Evolutionary conservation across 306 rosid genomes (phyloP).

Genomic region (Mimosa pudica): DNA sequence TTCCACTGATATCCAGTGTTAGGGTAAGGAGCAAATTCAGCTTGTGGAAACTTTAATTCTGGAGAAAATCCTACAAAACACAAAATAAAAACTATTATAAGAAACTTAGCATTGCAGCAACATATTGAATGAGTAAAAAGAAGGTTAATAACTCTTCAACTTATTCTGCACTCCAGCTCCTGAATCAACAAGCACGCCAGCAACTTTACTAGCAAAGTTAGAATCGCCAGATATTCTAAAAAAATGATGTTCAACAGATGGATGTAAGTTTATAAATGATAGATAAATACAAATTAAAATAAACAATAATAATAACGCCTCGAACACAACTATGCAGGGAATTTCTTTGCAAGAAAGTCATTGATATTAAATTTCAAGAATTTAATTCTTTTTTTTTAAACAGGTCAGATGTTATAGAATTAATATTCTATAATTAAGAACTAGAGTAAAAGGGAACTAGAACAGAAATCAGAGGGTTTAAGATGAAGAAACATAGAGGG

Average conservation of each 20-base stretch:
- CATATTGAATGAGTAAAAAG: slow-evolving; percentile 18
- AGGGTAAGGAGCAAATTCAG: slow-evolving; percentile 69
- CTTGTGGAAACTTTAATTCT: slow-evolving; percentile 80
- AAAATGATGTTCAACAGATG: slow-evolving; percentile 22
- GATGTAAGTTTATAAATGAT: slow-evolving; percentile 29
- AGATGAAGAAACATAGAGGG: no score
- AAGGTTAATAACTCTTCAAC: slow-evolving; percentile 43
- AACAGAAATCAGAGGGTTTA: no score
- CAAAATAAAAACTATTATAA: slow-evolving; percentile 30
- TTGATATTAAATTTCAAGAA: background rate
- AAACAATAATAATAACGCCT: background rate
- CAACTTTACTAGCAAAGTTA: slow-evolving; percentile 57
- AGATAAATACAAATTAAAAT: slow-evolving; percentile 6
- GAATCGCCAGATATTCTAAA: slow-evolving; percentile 64
- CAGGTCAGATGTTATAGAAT: background rate
- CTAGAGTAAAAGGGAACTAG: no score
- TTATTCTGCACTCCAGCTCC: slow-evolving; percentile 43
- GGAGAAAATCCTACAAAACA: slow-evolving; percentile 80
- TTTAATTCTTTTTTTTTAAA: background rate
- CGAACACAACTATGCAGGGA: slow-evolving; percentile 31
- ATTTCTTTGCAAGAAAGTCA: background rate
- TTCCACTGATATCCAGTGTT: slow-evolving; percentile 76
- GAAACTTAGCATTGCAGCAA: slow-evolving; percentile 27
- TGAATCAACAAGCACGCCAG: slow-evolving; percentile 70
- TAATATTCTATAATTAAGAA: no score